Base-by-base conservation (phyloP, 805 yeast genomes). In the Candida orba region DNA sequence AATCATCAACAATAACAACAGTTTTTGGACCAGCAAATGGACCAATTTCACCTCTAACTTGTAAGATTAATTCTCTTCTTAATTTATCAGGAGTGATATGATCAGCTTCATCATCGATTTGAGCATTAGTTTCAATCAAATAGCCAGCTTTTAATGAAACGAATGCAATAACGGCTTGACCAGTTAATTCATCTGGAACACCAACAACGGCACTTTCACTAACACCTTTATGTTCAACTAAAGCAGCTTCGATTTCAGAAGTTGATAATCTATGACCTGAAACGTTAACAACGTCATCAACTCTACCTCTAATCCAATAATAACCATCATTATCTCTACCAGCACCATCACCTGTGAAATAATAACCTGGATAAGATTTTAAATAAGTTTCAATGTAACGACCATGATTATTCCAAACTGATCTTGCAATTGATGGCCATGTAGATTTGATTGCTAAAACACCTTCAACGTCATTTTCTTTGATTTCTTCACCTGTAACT, bases 381-480 rank as follows among this genome's bases (percentile, higher is more conserved):
- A 93, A 73, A 66, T 93, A 93, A 34, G 98, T 93, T 49, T 91
- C 97, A 58, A 89, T 69, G 69, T 75, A 91, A 58, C 96, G 81
- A 50, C 70, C 68, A 65, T 91, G 95, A 65, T 90, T 88, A 61
- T 82, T 83, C 81, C 82, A 90, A 48, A 93, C 93, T 43, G 96
- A 81, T 70, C 99, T 83, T 27, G 98, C 93, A 81, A 93, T 90
- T n/a, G 97, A 89, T 45, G 99, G 99, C 99, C 99, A 93, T 32
- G 97, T 76, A 39, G 79, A 72, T 60, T 80, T 81, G 59, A 93
- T 79, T 30, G 96, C 97, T 51, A 93, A 73, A 27, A 93, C 97
- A 68, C 99, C 99, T 66, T 89, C 98, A 45, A 88, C 96, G 58
- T 89, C 95, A 59, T 86, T 84, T 41, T 87, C 96, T 52, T 71